These are phyloP conservation scores for Tephrocybe sp. DNA, from an alignment of 768 basidiomycete species.

Conservation along the genomic window DNA sequence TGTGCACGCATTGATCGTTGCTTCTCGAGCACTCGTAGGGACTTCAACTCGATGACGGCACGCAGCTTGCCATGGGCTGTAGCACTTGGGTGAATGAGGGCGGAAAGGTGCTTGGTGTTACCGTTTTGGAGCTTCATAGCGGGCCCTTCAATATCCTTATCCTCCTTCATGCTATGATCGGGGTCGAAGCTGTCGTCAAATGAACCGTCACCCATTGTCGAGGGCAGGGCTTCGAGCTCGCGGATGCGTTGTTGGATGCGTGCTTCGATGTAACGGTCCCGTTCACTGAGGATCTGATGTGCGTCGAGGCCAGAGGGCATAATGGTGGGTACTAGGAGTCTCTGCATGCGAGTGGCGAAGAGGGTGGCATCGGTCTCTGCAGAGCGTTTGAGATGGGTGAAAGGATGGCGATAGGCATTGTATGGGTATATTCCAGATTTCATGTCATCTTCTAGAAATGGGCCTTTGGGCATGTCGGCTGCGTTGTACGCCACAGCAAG, in stretches of 20 bases:
- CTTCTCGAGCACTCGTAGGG: slow-evolving; percentile 84
- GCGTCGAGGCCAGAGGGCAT: slow-evolving; percentile 94
- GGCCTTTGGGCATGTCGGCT: slow-evolving; percentile 67
- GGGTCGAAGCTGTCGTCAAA: slow-evolving; percentile 49
- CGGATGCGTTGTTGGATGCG: slow-evolving; percentile 85
- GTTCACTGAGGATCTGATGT: slow-evolving; percentile 86
- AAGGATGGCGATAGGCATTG: slow-evolving; percentile 86
- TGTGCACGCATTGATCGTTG: slow-evolving; percentile 86
- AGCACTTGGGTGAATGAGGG: slow-evolving; percentile 56
- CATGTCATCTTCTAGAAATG: slow-evolving; percentile 77
- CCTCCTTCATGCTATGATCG: slow-evolving; percentile 39
- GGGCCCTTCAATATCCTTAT: slow-evolving; percentile 40
- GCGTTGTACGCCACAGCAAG: slow-evolving; percentile 44
- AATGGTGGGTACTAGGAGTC: slow-evolving; percentile 82
- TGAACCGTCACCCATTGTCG: slow-evolving; percentile 77
- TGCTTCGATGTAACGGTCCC: slow-evolving; percentile 88
- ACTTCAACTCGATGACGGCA: slow-evolving; percentile 92
- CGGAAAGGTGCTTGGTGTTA: slow-evolving; percentile 23
- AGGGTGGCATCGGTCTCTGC: slow-evolving; percentile 58
- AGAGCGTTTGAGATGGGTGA: slow-evolving; percentile 73
- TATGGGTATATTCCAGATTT: slow-evolving; percentile 87
- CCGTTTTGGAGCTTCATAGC: slow-evolving; percentile 26
- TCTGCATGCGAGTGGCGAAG: slow-evolving; percentile 73
- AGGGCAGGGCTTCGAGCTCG: slow-evolving; percentile 79
- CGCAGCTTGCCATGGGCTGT: slow-evolving; percentile 80